phyloP scores from a whole-genome alignment of 1,284 basidiomycete species.

The Trichosporon sp. region DNA sequence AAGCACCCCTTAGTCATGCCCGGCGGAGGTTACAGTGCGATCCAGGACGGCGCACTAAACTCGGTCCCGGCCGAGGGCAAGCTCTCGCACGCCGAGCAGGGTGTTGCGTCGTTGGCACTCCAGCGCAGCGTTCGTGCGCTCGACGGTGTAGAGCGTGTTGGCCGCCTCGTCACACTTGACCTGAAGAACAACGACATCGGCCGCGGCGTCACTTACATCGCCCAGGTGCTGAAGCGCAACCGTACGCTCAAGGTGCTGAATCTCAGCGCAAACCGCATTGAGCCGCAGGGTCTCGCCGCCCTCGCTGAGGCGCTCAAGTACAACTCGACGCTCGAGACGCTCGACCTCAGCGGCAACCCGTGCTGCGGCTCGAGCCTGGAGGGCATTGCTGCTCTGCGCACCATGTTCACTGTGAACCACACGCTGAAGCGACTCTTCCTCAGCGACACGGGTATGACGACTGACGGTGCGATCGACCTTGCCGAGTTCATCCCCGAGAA shows the following conservation, averaged over 20 bases:
- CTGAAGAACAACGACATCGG: slow-evolving; percentile 87
- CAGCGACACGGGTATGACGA: slow-evolving; percentile 76
- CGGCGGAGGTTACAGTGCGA: slow-evolving; percentile 40
- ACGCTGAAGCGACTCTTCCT: slow-evolving; percentile 91
- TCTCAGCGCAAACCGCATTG: slow-evolving; percentile 89
- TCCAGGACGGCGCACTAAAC: slow-evolving; percentile 39
- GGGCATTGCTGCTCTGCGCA: slow-evolving; percentile 83
- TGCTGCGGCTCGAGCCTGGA: slow-evolving; percentile 85
- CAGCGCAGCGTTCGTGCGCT: slow-evolving; percentile 74
- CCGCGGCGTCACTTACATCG: slow-evolving; percentile 84
- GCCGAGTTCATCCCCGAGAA: slow-evolving; percentile 96
- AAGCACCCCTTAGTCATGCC: slow-evolving; percentile 47
- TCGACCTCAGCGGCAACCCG: slow-evolving; percentile 90
- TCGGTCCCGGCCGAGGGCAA: slow-evolving; percentile 41
- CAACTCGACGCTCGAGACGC: slow-evolving; percentile 88
- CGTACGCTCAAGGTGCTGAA: slow-evolving; percentile 92
- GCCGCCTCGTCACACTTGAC: slow-evolving; percentile 84
- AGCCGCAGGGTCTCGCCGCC: slow-evolving; percentile 73
- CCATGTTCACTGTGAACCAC: slow-evolving; percentile 89
- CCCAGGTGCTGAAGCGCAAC: slow-evolving; percentile 94
- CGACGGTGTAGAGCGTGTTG: slow-evolving; percentile 79
- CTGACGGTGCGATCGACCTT: slow-evolving; percentile 86
- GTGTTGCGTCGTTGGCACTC: slow-evolving; percentile 50
- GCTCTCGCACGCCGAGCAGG: slow-evolving; percentile 36
- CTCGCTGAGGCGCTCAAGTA: slow-evolving; percentile 96